phyloP scores from a whole-genome alignment of 805 yeast genomes.

The Candida schatavii region DNA sequence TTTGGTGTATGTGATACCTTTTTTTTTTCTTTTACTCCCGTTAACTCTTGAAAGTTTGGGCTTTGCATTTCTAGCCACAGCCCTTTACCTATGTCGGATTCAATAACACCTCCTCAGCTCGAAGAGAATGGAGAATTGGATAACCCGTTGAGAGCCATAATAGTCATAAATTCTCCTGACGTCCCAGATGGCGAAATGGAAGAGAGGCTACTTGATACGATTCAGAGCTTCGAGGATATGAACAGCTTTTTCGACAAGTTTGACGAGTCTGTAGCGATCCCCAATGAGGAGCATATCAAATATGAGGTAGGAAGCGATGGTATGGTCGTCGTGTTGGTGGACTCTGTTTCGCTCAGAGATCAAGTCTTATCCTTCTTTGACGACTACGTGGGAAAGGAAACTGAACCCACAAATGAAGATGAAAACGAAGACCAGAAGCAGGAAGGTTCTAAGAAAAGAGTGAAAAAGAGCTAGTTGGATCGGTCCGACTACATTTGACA shows the following conservation, averaged over 20 bases:
- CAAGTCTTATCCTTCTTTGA: slow-evolving; percentile 44
- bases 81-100: slow-evolving; percentile 10
- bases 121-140: slow-evolving; percentile 34
- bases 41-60: too few species aligned
- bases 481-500: too few species aligned
- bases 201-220: slow-evolving; percentile 44
- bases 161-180: slow-evolving; percentile 37
- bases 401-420: neutral
- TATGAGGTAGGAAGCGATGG: slow-evolving; percentile 65
- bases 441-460: neutral
- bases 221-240: slow-evolving; percentile 46
- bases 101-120: slow-evolving; percentile 8
- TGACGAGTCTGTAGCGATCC: slow-evolving; percentile 50
- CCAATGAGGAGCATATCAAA: slow-evolving; percentile 53
- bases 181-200: slow-evolving; percentile 45
- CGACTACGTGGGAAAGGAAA: slow-evolving; percentile 20
- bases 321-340: slow-evolving; percentile 53
- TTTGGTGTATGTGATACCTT: neutral
- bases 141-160: slow-evolving; percentile 44
- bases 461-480: neutral
- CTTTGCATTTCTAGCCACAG: too few species aligned
- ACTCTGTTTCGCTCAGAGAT: slow-evolving; percentile 33
- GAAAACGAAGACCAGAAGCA: slow-evolving; percentile 1
- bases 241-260: slow-evolving; percentile 52
- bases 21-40: neutral